Percentiles rank a stretch among this genome's conserved stretches.
phyloP scores from a whole-genome alignment of 805 yeast genomes.

The Wickerhamiella shivajii region DNA sequence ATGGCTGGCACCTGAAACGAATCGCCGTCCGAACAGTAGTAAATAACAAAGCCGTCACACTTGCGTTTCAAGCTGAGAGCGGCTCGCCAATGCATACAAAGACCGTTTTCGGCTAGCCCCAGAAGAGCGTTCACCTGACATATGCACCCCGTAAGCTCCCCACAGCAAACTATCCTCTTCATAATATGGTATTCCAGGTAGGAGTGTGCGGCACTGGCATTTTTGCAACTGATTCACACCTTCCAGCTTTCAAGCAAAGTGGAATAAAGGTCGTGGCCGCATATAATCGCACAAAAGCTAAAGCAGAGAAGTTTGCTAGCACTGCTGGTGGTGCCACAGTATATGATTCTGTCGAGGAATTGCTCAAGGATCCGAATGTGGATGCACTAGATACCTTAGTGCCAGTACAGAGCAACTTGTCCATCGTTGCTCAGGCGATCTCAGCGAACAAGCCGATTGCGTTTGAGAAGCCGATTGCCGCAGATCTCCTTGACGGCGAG shows the following conservation, averaged over 20 bases:
- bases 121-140: too few species aligned
- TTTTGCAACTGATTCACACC: slow-evolving; percentile 72
- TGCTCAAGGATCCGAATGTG: slow-evolving; percentile 48
- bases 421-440: slow-evolving; percentile 54
- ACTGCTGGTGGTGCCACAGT: slow-evolving; percentile 41
- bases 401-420: slow-evolving; percentile 73
- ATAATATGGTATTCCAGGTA: too few species aligned
- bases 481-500: slow-evolving; percentile 63
- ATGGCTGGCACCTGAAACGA: too few species aligned
- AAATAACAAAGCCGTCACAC: too few species aligned
- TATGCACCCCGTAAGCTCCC: too few species aligned
- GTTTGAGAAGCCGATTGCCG: slow-evolving; percentile 88
- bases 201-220: slow-evolving; percentile 29
- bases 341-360: slow-evolving; percentile 46
- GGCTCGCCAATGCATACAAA: too few species aligned
- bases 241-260: slow-evolving; percentile 46
- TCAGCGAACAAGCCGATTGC: slow-evolving; percentile 62
- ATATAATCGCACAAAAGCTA: slow-evolving; percentile 67
- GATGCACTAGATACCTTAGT: slow-evolving; percentile 73
- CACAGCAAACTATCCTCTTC: too few species aligned
- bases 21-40: too few species aligned
- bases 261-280: slow-evolving; percentile 50
- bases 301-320: slow-evolving; percentile 68
- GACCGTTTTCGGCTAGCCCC: too few species aligned
- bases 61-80: too few species aligned